Evolutionary conservation across 306 rosid genomes (phyloP).

Genomic region (Notholithocarpus densiflorus): DNA sequence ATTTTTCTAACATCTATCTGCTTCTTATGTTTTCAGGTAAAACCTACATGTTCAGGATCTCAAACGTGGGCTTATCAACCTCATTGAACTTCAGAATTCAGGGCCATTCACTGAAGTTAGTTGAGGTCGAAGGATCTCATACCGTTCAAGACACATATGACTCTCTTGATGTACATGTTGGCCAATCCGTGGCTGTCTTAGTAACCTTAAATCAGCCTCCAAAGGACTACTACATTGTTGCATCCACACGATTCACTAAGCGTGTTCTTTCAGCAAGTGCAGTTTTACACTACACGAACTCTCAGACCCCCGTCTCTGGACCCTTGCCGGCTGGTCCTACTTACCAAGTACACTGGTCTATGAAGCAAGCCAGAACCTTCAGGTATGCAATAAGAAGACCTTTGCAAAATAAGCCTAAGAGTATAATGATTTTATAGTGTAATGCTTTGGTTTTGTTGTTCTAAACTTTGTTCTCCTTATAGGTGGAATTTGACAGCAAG

Average conservation of each 20-base stretch:
- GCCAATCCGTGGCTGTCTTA: constrained; percentile 75
- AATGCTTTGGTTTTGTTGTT: constrained; percentile 6
- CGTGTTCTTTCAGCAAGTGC: constrained; percentile 56
- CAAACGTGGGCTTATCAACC: constrained; percentile 84
- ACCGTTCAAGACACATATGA: constrained; percentile 67
- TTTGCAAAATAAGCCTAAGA: background rate
- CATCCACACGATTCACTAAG: constrained; percentile 75
- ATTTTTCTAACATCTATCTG: constrained; percentile 7
- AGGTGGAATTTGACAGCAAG: constrained; percentile 97
- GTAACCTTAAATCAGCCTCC: constrained; percentile 79
- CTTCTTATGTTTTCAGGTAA: constrained; percentile 61
- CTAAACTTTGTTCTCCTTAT: constrained; percentile 22
- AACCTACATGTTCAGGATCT: constrained; percentile 86
- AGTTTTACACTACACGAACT: constrained; percentile 72
- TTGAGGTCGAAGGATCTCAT: constrained; percentile 96
- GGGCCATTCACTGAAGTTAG: constrained; percentile 70
- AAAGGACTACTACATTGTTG: constrained; percentile 81
- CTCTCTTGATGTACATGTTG: constrained; percentile 93
- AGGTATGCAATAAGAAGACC: constrained; percentile 36
- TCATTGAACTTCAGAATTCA: constrained; percentile 85
- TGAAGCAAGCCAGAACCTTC: constrained; percentile 85
- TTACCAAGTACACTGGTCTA: constrained; percentile 59
- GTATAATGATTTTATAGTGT: background rate
- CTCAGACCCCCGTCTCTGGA: constrained; percentile 62
- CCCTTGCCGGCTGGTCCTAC: constrained; percentile 70